Conservation (phyloP, 805 yeast genomes). For the Candida endomychidarum region DNA sequence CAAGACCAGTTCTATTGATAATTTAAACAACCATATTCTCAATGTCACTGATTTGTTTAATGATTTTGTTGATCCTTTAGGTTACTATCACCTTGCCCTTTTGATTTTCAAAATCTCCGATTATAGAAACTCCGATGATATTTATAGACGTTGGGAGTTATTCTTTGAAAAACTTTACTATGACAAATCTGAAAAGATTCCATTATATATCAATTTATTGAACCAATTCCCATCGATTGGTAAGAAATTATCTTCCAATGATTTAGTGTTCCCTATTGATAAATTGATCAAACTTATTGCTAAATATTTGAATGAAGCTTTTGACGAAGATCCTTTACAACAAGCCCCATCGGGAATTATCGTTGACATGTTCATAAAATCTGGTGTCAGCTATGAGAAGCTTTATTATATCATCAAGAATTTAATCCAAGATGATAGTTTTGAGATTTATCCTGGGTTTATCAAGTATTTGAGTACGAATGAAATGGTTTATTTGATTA, state of each 20-base stretch:
- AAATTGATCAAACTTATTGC: slow-evolving; percentile 66
- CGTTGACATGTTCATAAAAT: slow-evolving; percentile 59
- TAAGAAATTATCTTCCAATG: slow-evolving; percentile 61
- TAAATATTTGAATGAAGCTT: slow-evolving; percentile 47
- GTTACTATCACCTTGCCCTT: slow-evolving; percentile 80
- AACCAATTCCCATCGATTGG: slow-evolving; percentile 55
- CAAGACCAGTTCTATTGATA: slow-evolving; percentile 48
- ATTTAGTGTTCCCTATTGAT: slow-evolving; percentile 76
- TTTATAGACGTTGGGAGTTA: slow-evolving; percentile 76
- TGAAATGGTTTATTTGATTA: slow-evolving; percentile 65
- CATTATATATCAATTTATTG: slow-evolving; percentile 38
- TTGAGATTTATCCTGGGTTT: slow-evolving; percentile 52
- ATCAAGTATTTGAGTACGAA: slow-evolving; percentile 33
- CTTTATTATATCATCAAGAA: slow-evolving; percentile 64
- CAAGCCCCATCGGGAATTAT: slow-evolving; percentile 53
- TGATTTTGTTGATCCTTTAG: slow-evolving; percentile 82
- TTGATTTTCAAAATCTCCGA: slow-evolving; percentile 81
- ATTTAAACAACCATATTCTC: slow-evolving; percentile 63
- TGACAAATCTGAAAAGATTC: slow-evolving; percentile 27
- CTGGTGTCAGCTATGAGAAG: slow-evolving; percentile 65
- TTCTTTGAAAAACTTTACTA: slow-evolving; percentile 54
- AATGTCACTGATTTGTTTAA: slow-evolving; percentile 80
- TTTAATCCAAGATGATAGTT: slow-evolving; percentile 57
- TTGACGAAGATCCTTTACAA: slow-evolving; percentile 34
- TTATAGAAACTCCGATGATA: slow-evolving; percentile 80